These are phyloP conservation scores for Ploettnerulaceae sp. DNA, from an alignment of 2,329 filamentous ascomycete species.

Conservation along the genomic window DNA sequence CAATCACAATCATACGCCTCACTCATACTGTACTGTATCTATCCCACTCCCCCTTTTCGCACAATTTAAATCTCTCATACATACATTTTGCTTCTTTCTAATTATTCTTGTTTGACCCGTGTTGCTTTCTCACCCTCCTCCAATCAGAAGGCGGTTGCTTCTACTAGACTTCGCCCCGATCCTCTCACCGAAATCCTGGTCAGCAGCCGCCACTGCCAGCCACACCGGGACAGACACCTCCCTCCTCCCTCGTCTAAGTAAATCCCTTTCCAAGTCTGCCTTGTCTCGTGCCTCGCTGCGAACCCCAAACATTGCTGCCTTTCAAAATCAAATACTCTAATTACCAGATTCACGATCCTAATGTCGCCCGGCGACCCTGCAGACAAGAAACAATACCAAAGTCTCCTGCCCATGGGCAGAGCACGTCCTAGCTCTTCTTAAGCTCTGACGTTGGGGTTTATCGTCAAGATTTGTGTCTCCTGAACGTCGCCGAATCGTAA, in stretches of 20 bases:
- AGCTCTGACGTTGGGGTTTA: constrained; percentile 12
- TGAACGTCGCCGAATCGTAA: constrained; percentile 14
- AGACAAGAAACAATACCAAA: background rate
- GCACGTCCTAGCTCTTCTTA: constrained; percentile 21
- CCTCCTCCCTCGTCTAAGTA: constrained; percentile 7
- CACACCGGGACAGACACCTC: background rate
- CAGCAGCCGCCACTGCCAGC: background rate
- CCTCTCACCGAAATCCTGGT: constrained; percentile 17
- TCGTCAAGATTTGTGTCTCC: too few relatives aligned
- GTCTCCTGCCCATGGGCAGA: constrained; percentile 9
- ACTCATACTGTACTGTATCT: constrained; percentile 7
- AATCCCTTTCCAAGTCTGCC: constrained; percentile 18
- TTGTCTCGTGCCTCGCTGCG: constrained; percentile 15
- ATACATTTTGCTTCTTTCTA: too few relatives aligned
- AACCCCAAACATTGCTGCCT: constrained; percentile 9
- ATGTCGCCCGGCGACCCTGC: constrained; percentile 15
- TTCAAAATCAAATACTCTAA: constrained; percentile 7
- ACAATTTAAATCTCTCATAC: constrained; percentile 5
- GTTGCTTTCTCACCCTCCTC: constrained; percentile 1
- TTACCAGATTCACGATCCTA: constrained; percentile 12
- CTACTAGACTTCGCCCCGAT: constrained; percentile 8
- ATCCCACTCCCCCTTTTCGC: background rate
- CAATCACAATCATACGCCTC: constrained; percentile 14
- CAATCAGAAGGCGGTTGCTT: background rate
- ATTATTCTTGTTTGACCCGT: too few relatives aligned